phyloP scores from a whole-genome alignment of 176 grass and related monocot genomes.

The Eragrostis nindensis region DNA sequence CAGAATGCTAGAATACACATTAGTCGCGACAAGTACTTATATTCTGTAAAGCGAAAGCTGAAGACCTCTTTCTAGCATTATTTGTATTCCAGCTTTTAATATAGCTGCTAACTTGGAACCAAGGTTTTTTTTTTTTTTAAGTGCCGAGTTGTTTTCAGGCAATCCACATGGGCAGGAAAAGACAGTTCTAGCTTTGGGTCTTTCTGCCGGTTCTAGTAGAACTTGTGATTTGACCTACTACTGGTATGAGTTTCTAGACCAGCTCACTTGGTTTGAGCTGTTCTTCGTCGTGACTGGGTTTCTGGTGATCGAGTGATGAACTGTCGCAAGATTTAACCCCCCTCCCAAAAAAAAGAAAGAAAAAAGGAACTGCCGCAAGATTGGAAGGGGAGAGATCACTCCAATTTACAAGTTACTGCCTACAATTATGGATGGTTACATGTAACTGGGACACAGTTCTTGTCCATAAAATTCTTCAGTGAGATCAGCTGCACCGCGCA shows the following conservation, averaged over 20 bases:
- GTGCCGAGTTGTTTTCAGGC: slow-evolving; percentile 35
- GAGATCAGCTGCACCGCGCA: background rate
- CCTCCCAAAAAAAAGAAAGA: too few relatives aligned
- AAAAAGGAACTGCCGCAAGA: too few relatives aligned
- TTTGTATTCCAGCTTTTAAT: background rate
- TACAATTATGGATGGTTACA: slow-evolving; percentile 14
- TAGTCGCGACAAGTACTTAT: too few relatives aligned
- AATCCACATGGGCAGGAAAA: slow-evolving; percentile 43
- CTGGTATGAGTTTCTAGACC: slow-evolving; percentile 34
- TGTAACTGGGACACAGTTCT: background rate
- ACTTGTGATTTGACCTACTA: slow-evolving; percentile 50
- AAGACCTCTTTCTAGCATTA: background rate
- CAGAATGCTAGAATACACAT: too few relatives aligned
- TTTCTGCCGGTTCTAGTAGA: slow-evolving; percentile 35
- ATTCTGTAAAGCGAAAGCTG: background rate
- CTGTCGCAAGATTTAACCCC: too few relatives aligned
- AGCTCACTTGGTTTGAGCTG: slow-evolving; percentile 40
- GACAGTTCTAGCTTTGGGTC: slow-evolving; percentile 10
- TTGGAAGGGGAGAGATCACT: slow-evolving; percentile 21
- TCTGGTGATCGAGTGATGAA: slow-evolving; percentile 15
- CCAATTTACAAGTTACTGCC: slow-evolving; percentile 1
- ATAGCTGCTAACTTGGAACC: slow-evolving; percentile 36
- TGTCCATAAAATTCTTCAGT: background rate
- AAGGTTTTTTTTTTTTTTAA: background rate
- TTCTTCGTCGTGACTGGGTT: background rate